Percentiles rank a stretch among this genome's conserved stretches.
phyloP scores from a whole-genome alignment of 2,329 filamentous ascomycete genomes.

The Curvularia sp. region DNA sequence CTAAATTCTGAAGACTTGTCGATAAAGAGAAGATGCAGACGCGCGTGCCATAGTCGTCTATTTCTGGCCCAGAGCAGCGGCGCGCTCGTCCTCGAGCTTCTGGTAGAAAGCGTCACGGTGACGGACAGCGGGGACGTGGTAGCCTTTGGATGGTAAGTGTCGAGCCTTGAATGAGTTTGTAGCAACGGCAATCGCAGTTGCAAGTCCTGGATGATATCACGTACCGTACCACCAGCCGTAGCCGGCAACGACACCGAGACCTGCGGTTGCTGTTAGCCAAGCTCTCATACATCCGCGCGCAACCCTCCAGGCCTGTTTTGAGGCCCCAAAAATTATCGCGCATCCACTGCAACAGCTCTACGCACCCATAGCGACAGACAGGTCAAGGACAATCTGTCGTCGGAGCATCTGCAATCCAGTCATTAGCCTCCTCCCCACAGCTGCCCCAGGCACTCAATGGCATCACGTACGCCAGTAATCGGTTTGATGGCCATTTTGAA shows the following conservation, averaged over 20 bases:
- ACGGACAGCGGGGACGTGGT: constrained; percentile 69
- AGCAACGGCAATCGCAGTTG: background rate
- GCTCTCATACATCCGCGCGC: constrained; percentile 18
- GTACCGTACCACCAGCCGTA: constrained; percentile 73
- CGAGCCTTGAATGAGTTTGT: background rate
- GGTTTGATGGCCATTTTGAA: constrained; percentile 56
- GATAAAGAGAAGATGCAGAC: constrained; percentile 39
- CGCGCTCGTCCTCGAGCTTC: constrained; percentile 68
- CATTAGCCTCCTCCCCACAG: constrained; percentile 34
- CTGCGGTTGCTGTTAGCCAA: constrained; percentile 50
- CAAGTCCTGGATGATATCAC: constrained; percentile 37
- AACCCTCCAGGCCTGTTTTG: background rate
- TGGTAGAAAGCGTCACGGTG: constrained; percentile 69
- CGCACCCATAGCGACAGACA: constrained; percentile 71
- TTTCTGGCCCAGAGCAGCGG: constrained; percentile 54
- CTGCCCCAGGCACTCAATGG: constrained; percentile 39
- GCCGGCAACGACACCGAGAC: constrained; percentile 67
- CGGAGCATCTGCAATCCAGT: constrained; percentile 65
- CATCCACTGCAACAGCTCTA: constrained; percentile 21
- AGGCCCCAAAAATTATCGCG: background rate
- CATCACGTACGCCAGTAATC: constrained; percentile 58
- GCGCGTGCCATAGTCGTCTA: constrained; percentile 20
- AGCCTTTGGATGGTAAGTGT: constrained; percentile 58
- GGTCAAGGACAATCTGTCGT: constrained; percentile 69
- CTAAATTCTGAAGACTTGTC: constrained; percentile 34